Conservation (phyloP, 371 early-diverging fungal species). For the Syncephalastrum contaminatum region DNA sequence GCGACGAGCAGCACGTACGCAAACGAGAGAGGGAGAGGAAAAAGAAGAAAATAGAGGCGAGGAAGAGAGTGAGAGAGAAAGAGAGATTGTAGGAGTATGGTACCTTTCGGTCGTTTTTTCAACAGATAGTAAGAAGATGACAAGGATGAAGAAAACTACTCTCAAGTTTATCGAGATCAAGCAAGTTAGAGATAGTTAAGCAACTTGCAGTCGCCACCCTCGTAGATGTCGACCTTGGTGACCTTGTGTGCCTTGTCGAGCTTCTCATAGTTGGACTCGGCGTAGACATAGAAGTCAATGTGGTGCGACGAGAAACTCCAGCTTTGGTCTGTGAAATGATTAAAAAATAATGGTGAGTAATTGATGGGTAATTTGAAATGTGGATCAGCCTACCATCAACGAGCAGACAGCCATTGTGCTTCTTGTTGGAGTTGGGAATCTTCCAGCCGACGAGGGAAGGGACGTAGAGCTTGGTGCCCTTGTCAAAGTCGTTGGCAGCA, state of each 20-base stretch:
- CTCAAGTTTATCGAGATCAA: background rate
- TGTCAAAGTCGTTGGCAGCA: constrained; percentile 42
- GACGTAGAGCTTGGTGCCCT: constrained; percentile 47
- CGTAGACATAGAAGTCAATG: constrained; percentile 47
- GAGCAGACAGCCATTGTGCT: constrained; percentile 51
- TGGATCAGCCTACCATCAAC: constrained; percentile 35
- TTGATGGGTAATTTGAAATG: background rate
- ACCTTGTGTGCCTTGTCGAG: constrained; percentile 34
- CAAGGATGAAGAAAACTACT: too few species aligned
- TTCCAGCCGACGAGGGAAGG: constrained; percentile 42
- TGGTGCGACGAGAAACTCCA: constrained; percentile 48
- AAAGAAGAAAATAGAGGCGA: too few species aligned
- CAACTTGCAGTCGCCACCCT: constrained; percentile 47
- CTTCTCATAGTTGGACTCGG: constrained; percentile 29
- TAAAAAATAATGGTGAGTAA: background rate
- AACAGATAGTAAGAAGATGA: too few species aligned
- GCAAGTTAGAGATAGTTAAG: constrained; percentile 33
- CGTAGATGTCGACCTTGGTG: constrained; percentile 40
- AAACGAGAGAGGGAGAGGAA: too few species aligned
- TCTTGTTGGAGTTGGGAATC: constrained; percentile 39
- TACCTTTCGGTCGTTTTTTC: too few species aligned
- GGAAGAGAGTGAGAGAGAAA: too few species aligned
- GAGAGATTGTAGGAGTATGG: too few species aligned
- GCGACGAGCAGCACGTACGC: too few species aligned
- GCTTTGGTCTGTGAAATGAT: constrained; percentile 32